Percentiles rank a stretch among this genome's conserved stretches.
phyloP scores from a whole-genome alignment of 495 filamentous ascomycete genomes.

The Oidiodendron maius region DNA sequence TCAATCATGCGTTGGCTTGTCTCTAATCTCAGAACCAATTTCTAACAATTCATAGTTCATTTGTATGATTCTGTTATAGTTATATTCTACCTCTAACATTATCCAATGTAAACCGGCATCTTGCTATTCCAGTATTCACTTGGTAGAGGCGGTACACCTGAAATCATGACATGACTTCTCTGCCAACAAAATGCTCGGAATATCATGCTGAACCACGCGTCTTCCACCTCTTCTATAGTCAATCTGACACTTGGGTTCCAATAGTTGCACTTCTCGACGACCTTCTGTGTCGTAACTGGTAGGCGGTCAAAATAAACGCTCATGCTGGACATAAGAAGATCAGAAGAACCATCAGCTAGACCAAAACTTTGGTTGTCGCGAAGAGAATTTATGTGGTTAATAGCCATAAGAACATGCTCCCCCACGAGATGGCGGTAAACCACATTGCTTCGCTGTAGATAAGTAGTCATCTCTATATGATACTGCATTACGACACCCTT shows the following conservation, averaged over 20 bases:
- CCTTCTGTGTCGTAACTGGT: background rate
- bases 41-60: too few relatives aligned
- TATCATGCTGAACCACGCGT: slow-evolving; percentile 6
- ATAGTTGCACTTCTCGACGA: background rate
- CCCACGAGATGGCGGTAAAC: slow-evolving; percentile 4
- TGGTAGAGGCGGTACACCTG: background rate
- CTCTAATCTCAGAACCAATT: too few relatives aligned
- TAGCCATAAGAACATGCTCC: slow-evolving; percentile 6
- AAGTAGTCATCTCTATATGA: too few relatives aligned
- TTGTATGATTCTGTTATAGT: too few relatives aligned
- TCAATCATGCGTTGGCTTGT: too few relatives aligned
- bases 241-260: background rate
- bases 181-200: slow-evolving; percentile 12
- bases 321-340: slow-evolving; percentile 1
- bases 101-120: slow-evolving; percentile 10
- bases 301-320: slow-evolving; percentile 4
- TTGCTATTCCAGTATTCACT: slow-evolving; percentile 2
- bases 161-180: slow-evolving; percentile 4
- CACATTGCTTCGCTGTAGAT: too few relatives aligned
- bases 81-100: too few relatives aligned
- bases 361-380: too few relatives aligned
- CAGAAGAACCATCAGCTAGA: background rate
- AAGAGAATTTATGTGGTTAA: background rate
- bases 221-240: background rate
- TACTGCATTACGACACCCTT: too few relatives aligned